Percentiles rank a stretch among this genome's conserved stretches.
phyloP scores from a whole-genome alignment of 2,329 filamentous ascomycete genomes.

The Lachnellula arida region DNA sequence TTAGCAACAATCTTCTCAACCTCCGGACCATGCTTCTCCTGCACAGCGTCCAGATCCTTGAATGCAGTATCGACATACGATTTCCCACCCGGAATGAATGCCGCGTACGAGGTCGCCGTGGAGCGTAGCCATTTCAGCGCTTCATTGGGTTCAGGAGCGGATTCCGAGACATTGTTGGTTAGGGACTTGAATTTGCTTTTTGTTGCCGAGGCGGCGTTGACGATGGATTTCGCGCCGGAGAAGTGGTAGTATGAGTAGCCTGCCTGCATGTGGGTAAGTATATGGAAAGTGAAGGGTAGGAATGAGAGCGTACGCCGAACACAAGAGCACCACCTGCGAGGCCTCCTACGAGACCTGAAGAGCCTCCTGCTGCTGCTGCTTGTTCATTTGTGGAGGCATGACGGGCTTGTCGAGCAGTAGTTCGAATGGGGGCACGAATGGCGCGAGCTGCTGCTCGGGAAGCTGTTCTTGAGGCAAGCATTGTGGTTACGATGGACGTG shows the following conservation, averaged over 20 bases:
- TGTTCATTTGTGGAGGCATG: constrained; percentile 22
- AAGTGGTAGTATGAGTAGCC: constrained; percentile 51
- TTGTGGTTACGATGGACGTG: constrained; percentile 4
- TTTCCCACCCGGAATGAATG: constrained; percentile 66
- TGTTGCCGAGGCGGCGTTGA: constrained; percentile 49
- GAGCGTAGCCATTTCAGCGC: constrained; percentile 61
- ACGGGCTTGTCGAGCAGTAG: constrained; percentile 29
- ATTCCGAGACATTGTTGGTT: constrained; percentile 2
- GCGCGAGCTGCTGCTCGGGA: constrained; percentile 22
- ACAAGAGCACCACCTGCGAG: constrained; percentile 45
- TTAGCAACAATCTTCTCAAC: constrained; percentile 64
- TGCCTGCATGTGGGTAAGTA: constrained; percentile 17
- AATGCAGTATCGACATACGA: constrained; percentile 66
- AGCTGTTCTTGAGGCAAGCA: constrained; percentile 28
- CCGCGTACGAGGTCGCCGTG: constrained; percentile 63
- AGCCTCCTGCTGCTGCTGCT: constrained; percentile 26
- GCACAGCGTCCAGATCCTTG: constrained; percentile 64
- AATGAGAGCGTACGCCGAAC: constrained; percentile 29
- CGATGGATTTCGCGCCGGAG: constrained; percentile 40
- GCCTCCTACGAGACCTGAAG: constrained; percentile 42
- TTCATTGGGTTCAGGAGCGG: constrained; percentile 61
- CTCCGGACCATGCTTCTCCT: constrained; percentile 62
- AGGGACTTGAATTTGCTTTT: constrained; percentile 57
- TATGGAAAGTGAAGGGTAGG: not conserved
- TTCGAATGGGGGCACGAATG: constrained; percentile 20